These are phyloP conservation scores for Monosporascus ibericus DNA, from an alignment of 2,329 filamentous ascomycete species.

Conservation along the genomic window DNA sequence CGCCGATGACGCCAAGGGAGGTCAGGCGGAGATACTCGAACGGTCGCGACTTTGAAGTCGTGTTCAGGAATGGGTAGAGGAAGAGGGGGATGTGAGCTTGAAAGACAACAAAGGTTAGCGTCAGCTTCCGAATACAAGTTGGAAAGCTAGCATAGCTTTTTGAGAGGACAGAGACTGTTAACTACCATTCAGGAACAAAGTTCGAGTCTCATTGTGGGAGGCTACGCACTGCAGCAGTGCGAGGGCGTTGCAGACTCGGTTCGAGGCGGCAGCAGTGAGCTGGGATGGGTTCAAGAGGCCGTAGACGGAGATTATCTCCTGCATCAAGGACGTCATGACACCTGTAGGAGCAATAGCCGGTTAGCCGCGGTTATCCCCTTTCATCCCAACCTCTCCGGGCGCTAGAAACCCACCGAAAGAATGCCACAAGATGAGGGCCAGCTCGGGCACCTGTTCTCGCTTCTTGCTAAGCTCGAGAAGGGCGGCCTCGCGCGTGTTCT, in stretches of 20 bases:
- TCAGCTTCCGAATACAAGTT: conserved; percentile 2
- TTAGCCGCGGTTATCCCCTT: conserved; percentile 10
- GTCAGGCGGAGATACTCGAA: conserved; percentile 97
- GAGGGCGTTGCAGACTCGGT: conserved; percentile 94
- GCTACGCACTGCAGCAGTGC: conserved; percentile 95
- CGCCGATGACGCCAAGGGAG: conserved; percentile 92
- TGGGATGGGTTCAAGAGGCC: conserved; percentile 94
- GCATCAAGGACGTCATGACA: conserved; percentile 94
- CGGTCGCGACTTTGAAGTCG: conserved; percentile 92
- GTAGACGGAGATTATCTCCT: conserved; percentile 99
- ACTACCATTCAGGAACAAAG: conserved; percentile 84
- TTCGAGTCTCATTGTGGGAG: conserved; percentile 92
- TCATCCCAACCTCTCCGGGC: neutral
- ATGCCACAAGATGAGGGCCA: conserved; percentile 95
- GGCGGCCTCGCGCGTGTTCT: conserved; percentile 80
- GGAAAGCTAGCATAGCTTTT: neutral
- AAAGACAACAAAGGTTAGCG: conserved; percentile 9
- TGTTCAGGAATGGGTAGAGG: conserved; percentile 97
- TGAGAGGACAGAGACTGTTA: neutral
- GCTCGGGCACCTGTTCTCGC: conserved; percentile 92
- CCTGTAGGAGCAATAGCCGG: conserved; percentile 44
- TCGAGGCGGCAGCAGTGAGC: conserved; percentile 93
- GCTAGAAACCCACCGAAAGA: conserved; percentile 70
- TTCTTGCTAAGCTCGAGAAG: conserved; percentile 97
- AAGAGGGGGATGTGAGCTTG: conserved; percentile 94